Conservation (phyloP, 306 rosid species). For the Quercus rubra region DNA sequence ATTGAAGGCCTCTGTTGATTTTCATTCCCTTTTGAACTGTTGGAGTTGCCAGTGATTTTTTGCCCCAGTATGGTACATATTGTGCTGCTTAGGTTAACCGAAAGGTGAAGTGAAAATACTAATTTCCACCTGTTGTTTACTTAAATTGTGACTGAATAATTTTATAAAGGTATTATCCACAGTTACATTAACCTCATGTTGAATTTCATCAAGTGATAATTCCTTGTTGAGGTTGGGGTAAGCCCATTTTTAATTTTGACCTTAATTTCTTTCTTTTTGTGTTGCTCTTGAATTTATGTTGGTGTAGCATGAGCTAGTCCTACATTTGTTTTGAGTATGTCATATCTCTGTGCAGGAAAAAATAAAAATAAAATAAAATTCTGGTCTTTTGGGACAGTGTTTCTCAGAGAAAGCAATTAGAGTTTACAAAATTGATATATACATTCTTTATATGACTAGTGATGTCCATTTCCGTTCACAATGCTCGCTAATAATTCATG, state of each 20-base stretch:
- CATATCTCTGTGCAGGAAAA: neutral
- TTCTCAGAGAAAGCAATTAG: slow-evolving; percentile 17
- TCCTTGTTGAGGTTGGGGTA: neutral
- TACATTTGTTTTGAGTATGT: neutral
- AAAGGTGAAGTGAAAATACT: neutral
- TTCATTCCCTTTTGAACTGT: neutral
- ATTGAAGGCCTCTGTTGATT: neutral
- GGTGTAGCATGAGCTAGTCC: neutral
- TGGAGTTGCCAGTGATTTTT: neutral
- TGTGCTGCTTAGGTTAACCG: neutral
- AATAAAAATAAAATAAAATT: neutral
- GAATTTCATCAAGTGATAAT: neutral
- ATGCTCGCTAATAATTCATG: slow-evolving; percentile 24
- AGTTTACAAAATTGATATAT: slow-evolving; percentile 34
- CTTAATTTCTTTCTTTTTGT: neutral
- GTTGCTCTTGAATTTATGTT: slow-evolving; percentile 4
- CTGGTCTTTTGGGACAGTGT: slow-evolving; percentile 21
- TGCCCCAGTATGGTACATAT: slow-evolving; percentile 4
- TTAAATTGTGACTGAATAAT: neutral
- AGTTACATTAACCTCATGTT: neutral
- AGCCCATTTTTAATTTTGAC: neutral
- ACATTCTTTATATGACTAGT: slow-evolving; percentile 37
- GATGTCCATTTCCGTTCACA: slow-evolving; percentile 16
- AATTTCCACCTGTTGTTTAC: neutral
- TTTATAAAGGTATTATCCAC: neutral